Base-by-base conservation (phyloP, 768 basidiomycete genomes). In the Lactifluus hygrophoroides region DNA sequence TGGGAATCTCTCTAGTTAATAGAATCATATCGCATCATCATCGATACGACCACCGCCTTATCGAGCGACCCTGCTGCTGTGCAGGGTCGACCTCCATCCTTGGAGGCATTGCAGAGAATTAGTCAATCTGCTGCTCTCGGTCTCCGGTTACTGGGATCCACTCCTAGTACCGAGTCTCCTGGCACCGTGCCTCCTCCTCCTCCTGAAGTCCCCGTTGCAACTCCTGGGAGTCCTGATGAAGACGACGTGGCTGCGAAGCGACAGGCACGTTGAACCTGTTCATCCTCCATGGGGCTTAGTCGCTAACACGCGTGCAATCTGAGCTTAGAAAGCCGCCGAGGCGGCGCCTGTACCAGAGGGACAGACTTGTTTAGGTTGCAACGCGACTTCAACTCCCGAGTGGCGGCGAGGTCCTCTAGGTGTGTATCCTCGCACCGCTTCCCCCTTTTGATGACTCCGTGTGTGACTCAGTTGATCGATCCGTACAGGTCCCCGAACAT, bases 331-430 rank as follows among this genome's bases (percentile, higher is more conserved):
- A 60, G 64, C 67, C 23, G 64, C 67, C 23, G 80, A 80, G 13
- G 76, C 73, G 14, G 76, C 73, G 51, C 73, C 73, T 54, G 72
- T 70, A 56, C 74, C 75, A 60, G 85, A 86, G 56, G 80, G 81
- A 16, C 89, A 90, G 69, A 86, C 79, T 25, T 92, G 89, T 71
- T 75, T 89, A 32, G 90, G 88, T 32, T 92, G 89, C 72, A 79
- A 74, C 65, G 89, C 88, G 61, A 92, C 90, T 16, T 85, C 88
- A 56, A 92, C 89, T 62, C 89, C 89, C 6, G 89, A 92, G 74
- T 92, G 90, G 89, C 77, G 89, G 54, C 75, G 90, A 61, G 89
- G 89, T 1, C 89, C 89, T 14, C 71, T 91, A 74, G 89, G 88
- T 90, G 68, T 69, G 76, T 72, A 44, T 35, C 17, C 38, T 25